Base-by-base conservation (phyloP, 345 rosid genomes). In the Euclidium syriacum region DNA sequence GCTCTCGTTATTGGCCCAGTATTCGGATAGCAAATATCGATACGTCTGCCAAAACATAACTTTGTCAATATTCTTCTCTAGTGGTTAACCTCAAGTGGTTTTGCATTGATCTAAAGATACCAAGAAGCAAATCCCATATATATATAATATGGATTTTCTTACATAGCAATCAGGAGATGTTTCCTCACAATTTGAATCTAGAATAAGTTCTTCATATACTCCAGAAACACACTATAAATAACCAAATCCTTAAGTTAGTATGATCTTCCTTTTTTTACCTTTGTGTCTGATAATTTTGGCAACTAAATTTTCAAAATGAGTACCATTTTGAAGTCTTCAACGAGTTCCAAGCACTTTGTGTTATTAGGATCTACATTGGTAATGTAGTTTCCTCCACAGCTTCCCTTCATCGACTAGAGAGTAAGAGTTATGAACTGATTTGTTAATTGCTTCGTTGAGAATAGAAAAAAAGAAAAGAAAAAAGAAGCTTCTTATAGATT, bases 381-480 rank as follows among this genome's bases (percentile, higher is more conserved):
- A 2, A 9, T 1, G 27, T 54, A 70, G 10, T 80, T 64, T 24
- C 77, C 83, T 62, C 71, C 34, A 41, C 96, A 88, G 24, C 40
- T 71, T 64, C 43, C 76, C 71, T 70, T 65, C 77, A 85, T 12
- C 3, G 83, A 77, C 94, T 88, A 59, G 24, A 67, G 9, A 22
- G 25, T 33, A 51, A 23, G 16, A 23, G 4, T 40, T 22, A 22
- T 26, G 5, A 48, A 7, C 1, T 42, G 23, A 40, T 33, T n/a
- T 32, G 16, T 30, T 18, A 41, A 6, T 6, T 30, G 12, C 53
- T 41, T 60, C 48, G 3, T 30, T 17, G 7, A 51, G 39, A n/a
- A n/a, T n/a, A n/a, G n/a, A n/a, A n/a, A n/a, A n/a, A n/a, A 46
- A 22, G 29, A 34, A 7, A 46, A 10, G 25, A 19, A 11, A 17